phyloP scores from a whole-genome alignment of 2,329 filamentous ascomycete species.

The Arthrobotrys pseudoclavata region DNA sequence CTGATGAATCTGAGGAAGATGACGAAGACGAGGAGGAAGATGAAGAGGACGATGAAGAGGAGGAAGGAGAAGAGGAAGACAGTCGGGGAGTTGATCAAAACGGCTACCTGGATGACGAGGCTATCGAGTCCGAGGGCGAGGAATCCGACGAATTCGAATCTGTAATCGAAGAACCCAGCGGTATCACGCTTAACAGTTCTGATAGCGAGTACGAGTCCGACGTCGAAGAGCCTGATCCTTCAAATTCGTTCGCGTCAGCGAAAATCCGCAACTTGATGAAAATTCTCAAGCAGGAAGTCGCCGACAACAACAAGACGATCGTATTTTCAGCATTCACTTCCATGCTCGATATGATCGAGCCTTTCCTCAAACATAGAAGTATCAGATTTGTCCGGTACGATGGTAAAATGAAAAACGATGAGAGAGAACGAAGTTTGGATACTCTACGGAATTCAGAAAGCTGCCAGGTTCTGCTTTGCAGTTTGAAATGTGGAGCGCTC shows the following conservation, averaged over 20 bases:
- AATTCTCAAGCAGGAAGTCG: conserved; percentile 82
- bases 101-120: conserved; percentile 61
- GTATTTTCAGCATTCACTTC: conserved; percentile 99
- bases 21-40: conserved; percentile 64
- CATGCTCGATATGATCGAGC: conserved; percentile 96
- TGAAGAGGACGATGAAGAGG: conserved; percentile 65
- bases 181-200: conserved; percentile 40
- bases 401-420: conserved; percentile 93
- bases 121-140: conserved; percentile 59
- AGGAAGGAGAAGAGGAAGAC: conserved; percentile 41
- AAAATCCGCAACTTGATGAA: conserved; percentile 89
- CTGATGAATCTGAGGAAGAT: conserved; percentile 63
- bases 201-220: conserved; percentile 63
- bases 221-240: conserved; percentile 64
- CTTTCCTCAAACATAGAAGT: conserved; percentile 81
- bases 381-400: conserved; percentile 92
- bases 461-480: conserved; percentile 84
- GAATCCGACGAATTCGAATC: conserved; percentile 49
- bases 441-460: conserved; percentile 75
- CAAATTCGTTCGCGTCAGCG: conserved; percentile 78
- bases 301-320: conserved; percentile 88
- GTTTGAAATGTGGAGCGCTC: conserved; percentile 90
- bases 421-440: conserved; percentile 86
- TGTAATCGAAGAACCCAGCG: conserved; percentile 33
- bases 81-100: conserved; percentile 15